A percentile compares a stretch with the other conserved stretches of the same genome.
phyloP scores from a whole-genome alignment of 108 stramenopile genomes.

The Cylindrotheca closterium region DNA sequence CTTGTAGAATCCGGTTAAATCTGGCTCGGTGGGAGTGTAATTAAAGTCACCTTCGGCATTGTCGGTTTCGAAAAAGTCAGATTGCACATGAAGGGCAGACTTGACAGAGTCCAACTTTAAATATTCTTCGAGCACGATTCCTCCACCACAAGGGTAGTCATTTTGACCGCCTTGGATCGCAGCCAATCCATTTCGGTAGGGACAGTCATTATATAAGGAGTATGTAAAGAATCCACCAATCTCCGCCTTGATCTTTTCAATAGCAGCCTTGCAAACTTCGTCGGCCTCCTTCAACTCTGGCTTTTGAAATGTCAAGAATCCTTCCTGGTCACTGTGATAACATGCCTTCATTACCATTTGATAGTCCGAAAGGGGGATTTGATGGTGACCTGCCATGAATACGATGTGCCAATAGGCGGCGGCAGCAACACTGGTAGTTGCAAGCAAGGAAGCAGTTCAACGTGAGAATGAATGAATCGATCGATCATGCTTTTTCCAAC shows the following conservation, averaged over 20 bases:
- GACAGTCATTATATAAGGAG: constrained; percentile 73
- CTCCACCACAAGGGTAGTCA: constrained; percentile 71
- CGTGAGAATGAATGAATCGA: too few relatives aligned
- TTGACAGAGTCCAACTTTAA: constrained; percentile 37
- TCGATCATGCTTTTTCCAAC: too few relatives aligned
- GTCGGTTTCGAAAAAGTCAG: constrained; percentile 59
- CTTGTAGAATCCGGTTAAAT: constrained; percentile 57
- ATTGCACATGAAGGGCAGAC: constrained; percentile 57
- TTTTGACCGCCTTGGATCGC: constrained; percentile 44
- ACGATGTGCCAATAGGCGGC: constrained; percentile 50
- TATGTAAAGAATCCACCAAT: constrained; percentile 76
- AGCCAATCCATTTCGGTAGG: constrained; percentile 48
- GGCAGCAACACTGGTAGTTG: too few relatives aligned
- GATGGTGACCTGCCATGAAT: constrained; percentile 77
- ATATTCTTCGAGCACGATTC: constrained; percentile 54
- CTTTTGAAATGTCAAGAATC: constrained; percentile 1
- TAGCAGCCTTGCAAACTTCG: constrained; percentile 38
- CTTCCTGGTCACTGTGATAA: constrained; percentile 5
- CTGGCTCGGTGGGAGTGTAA: constrained; percentile 66
- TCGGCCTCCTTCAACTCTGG: constrained; percentile 19
- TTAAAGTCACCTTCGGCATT: constrained; percentile 65
- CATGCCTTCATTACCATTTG: constrained; percentile 51
- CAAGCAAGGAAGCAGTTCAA: too few relatives aligned
- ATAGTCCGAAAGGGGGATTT: constrained; percentile 55
- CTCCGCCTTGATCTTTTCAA: constrained; percentile 34